These are phyloP conservation scores for Erodium texanum DNA, from an alignment of 441 rosid species.

Conservation along the genomic window DNA sequence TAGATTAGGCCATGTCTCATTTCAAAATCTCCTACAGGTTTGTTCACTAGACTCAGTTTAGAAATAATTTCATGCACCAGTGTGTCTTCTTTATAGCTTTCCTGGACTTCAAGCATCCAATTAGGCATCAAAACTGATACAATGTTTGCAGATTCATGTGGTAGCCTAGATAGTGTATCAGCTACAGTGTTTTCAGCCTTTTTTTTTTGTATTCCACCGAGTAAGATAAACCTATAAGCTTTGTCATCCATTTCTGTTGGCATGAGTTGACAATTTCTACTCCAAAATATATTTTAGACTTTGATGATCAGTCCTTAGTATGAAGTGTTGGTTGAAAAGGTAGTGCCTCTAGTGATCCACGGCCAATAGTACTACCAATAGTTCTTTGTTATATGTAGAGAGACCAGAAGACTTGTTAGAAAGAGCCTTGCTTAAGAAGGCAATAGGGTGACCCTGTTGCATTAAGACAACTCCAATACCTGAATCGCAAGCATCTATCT, in stretches of 20 bases:
- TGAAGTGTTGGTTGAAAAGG: not conserved
- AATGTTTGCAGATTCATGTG: not conserved
- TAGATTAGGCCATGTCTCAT: not conserved
- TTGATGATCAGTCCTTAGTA: not conserved
- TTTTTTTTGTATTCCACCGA: not conserved
- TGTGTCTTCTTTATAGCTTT: not conserved
- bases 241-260: not conserved
- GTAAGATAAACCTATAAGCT: too few species aligned
- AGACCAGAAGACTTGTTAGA: too few species aligned
- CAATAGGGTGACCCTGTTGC: not conserved
- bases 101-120: too few species aligned
- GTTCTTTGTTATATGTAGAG: not conserved
- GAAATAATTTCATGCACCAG: too few species aligned
- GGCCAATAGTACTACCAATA: not conserved
- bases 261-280: not conserved
- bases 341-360: not conserved
- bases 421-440: not conserved
- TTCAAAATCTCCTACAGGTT: too few species aligned
- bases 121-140: not conserved
- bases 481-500: not conserved
- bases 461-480: not conserved
- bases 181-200: not conserved
- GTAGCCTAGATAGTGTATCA: not conserved
- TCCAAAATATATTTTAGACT: not conserved
- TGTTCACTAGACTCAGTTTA: too few species aligned